Evolutionary conservation across 163 green algal genomes (phyloP).

Genomic region (Chloromonas sp.): DNA sequence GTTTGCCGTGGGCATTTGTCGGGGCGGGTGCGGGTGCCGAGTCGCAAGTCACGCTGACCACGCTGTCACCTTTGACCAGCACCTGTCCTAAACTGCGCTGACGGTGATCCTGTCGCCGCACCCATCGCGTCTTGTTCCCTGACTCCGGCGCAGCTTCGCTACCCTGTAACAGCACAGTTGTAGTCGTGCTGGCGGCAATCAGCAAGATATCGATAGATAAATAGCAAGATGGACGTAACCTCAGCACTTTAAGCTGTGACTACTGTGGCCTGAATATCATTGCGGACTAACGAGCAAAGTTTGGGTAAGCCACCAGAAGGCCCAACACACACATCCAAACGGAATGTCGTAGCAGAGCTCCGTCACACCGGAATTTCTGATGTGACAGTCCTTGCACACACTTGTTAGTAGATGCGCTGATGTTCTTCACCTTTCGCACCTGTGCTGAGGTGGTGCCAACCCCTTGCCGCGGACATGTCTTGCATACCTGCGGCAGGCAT

Average conservation of each 20-base stretch:
- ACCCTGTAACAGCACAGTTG: neutral
- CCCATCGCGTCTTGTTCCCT: slow-evolving; percentile 3
- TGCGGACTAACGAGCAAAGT: neutral
- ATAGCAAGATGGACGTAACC: neutral
- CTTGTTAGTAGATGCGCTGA: neutral
- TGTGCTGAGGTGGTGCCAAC: neutral
- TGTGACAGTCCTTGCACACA: too few species aligned
- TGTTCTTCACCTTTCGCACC: neutral
- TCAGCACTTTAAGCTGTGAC: neutral
- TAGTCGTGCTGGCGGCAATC: neutral
- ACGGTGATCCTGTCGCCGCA: slow-evolving; percentile 53
- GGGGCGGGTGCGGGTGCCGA: neutral
- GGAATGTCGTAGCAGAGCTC: too few species aligned
- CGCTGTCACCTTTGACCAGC: slow-evolving; percentile 61
- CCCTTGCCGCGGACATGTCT: neutral
- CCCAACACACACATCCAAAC: too few species aligned
- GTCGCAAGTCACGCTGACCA: slow-evolving; percentile 46
- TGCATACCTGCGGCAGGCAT: neutral
- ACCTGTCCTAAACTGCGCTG: slow-evolving; percentile 50
- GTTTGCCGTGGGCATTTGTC: too few species aligned
- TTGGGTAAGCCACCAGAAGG: neutral
- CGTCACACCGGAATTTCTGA: too few species aligned
- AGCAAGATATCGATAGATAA: neutral
- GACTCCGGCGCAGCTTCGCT: neutral
- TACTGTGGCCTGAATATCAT: neutral